Conservation (phyloP, 306 rosid genomes). For the Senna tora region DNA sequence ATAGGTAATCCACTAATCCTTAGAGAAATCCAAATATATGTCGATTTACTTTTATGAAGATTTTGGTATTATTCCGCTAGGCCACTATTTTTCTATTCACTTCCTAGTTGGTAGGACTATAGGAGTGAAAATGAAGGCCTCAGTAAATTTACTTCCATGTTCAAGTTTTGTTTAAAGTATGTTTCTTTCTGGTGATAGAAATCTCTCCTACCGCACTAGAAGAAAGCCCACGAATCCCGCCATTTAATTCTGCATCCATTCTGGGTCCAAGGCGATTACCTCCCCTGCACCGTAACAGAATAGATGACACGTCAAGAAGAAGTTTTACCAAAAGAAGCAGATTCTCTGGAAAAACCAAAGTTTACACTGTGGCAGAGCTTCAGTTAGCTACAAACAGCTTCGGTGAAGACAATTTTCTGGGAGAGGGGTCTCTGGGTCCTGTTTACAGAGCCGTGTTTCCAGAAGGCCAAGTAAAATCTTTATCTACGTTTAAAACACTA, state of each 20-base stretch:
- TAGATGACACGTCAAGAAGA: conserved; percentile 57
- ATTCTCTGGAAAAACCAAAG: conserved; percentile 60
- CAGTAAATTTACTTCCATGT: conserved; percentile 12
- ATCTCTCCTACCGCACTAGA: conserved; percentile 44
- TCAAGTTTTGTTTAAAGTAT: neutral
- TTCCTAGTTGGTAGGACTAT: neutral
- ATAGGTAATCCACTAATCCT: conserved; percentile 50
- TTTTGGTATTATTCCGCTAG: neutral
- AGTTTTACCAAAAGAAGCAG: conserved; percentile 65
- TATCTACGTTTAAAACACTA: conserved; percentile 15
- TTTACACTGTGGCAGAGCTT: conserved; percentile 72
- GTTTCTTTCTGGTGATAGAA: conserved; percentile 37
- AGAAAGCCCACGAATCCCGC: conserved; percentile 57
- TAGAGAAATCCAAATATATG: conserved; percentile 25
- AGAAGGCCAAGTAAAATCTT: conserved; percentile 65
- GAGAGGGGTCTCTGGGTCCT: conserved; percentile 90
- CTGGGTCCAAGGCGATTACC: conserved; percentile 61
- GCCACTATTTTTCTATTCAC: neutral
- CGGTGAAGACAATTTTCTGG: conserved; percentile 66
- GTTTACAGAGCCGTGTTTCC: conserved; percentile 87
- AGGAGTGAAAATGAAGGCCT: neutral
- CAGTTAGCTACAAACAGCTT: conserved; percentile 82
- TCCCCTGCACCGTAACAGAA: conserved; percentile 54
- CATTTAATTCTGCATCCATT: conserved; percentile 58
- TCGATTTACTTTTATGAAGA: neutral